phyloP scores from a whole-genome alignment of 805 yeast genomes.

The Cyberlindnera samutprakarnensis region DNA sequence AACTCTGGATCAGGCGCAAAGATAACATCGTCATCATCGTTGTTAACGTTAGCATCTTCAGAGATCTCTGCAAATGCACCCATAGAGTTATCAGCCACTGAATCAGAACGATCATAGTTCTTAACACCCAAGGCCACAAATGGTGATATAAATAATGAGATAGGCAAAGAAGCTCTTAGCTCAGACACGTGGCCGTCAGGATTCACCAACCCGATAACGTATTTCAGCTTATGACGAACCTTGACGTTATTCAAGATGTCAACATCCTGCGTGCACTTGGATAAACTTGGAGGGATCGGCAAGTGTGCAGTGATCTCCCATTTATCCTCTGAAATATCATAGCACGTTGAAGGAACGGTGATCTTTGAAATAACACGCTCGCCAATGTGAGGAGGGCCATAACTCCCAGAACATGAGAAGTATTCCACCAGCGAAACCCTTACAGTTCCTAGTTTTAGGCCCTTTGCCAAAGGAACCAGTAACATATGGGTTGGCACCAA shows the following conservation, averaged over 20 bases:
- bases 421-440: constrained; percentile 62
- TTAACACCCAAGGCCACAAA: constrained; percentile 64
- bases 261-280: constrained; percentile 83
- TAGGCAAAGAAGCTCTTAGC: constrained; percentile 82
- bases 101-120: constrained; percentile 19
- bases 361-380: constrained; percentile 58
- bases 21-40: constrained; percentile 32
- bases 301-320: constrained; percentile 70
- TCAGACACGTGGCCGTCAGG: constrained; percentile 93
- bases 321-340: constrained; percentile 35
- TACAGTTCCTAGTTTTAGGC: constrained; percentile 69
- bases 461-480: constrained; percentile 76
- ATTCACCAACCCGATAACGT: constrained; percentile 69
- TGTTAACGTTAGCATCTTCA: constrained; percentile 18
- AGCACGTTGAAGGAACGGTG: constrained; percentile 28
- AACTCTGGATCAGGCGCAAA: constrained; percentile 30
- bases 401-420: constrained; percentile 50
- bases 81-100: constrained; percentile 15
- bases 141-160: constrained; percentile 71
- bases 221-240: constrained; percentile 83
- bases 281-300: constrained; percentile 63
- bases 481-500: constrained; percentile 59
- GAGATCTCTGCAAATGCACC: constrained; percentile 21
- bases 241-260: constrained; percentile 61
- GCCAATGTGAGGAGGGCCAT: constrained; percentile 48